These are phyloP conservation scores for Coprinopsis sp. DNA, from an alignment of 768 basidiomycete genomes.

Conservation along the genomic window DNA sequence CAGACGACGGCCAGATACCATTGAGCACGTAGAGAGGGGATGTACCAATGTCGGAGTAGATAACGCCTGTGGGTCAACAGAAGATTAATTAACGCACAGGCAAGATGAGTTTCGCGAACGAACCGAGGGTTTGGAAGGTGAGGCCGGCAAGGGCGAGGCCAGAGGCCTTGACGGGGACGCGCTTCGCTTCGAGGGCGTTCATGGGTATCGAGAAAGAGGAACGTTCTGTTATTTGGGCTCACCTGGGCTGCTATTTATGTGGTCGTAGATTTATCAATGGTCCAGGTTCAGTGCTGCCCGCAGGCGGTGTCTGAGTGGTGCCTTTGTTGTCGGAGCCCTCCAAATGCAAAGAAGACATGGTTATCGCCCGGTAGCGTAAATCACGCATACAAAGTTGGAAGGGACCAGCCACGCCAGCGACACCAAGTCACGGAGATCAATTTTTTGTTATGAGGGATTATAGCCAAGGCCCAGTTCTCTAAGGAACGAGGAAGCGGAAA, in stretches of 20 bases:
- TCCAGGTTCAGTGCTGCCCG: too few species aligned
- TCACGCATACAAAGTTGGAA: conserved; percentile 1
- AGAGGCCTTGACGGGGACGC: background rate
- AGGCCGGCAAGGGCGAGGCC: conserved; percentile 5
- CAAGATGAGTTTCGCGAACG: background rate
- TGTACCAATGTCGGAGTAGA: conserved; percentile 51
- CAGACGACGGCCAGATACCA: conserved; percentile 52
- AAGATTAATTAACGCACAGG: background rate
- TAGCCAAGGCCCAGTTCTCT: conserved; percentile 4
- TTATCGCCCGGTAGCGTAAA: conserved; percentile 5
- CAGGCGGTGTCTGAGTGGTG: too few species aligned
- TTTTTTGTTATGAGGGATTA: conserved; percentile 9
- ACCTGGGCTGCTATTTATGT: too few species aligned
- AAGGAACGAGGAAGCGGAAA: too few species aligned
- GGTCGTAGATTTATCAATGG: too few species aligned
- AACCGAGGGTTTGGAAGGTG: conserved; percentile 10
- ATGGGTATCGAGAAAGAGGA: too few species aligned
- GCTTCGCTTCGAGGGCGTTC: background rate
- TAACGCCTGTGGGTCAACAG: conserved; percentile 34
- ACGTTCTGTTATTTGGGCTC: too few species aligned
- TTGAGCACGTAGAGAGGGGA: conserved; percentile 63
- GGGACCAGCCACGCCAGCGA: too few species aligned
- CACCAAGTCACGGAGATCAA: too few species aligned
- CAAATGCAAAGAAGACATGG: background rate
- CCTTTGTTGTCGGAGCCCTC: too few species aligned